Base-by-base conservation (phyloP, 2,329 filamentous ascomycete genomes). In the Dothideomycetidae sp. region DNA sequence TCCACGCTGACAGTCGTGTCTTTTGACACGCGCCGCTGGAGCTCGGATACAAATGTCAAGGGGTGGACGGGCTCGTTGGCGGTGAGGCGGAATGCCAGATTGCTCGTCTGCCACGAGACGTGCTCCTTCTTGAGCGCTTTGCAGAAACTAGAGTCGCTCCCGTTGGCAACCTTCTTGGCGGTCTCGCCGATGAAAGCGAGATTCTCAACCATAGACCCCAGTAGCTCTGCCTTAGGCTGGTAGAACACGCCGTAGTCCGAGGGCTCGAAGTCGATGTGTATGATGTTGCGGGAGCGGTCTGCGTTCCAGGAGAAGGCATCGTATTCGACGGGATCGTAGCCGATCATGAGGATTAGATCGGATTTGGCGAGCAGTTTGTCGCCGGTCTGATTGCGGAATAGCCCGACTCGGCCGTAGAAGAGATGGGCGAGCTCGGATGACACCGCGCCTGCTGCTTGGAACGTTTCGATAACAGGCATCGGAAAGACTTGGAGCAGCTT, bases 321-420 rank as follows among this genome's bases (percentile, higher is more conserved):
- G 46, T 67, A 67, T 43, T 68, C 63, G 7, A 58, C 56, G 18
- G 64, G 62, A 48, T 67, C 62, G 47, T 65, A 66, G 15, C 64
- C 63, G 5, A 67, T 51, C 4, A 62, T 56, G 34, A 68, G 46
- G 30, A 66, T 53, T 5, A 64, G 53, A 44, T 66, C 62, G 3
- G 62, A 60, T 16, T 58, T 56, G 1, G 54, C 49, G 3, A 67
- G 53, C 5, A 67, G 49, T 32, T 58, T 54, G 47, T 67, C 64
- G 11, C 64, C 64, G 4, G 61, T 58, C 42, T 67, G 64, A 43
- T 67, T 67, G 4, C 63, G 53, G 55, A 67, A 67, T 2, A 67
- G 53, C 3, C 64, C 64, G 5, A 67, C 58, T 3, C 64, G 53
- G 7, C 64, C 64, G 43, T 58, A 65, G 53, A 66, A 67, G 5